Conservation (phyloP, 2,329 filamentous ascomycete species). For the Fonsecaea pedrosoi region DNA sequence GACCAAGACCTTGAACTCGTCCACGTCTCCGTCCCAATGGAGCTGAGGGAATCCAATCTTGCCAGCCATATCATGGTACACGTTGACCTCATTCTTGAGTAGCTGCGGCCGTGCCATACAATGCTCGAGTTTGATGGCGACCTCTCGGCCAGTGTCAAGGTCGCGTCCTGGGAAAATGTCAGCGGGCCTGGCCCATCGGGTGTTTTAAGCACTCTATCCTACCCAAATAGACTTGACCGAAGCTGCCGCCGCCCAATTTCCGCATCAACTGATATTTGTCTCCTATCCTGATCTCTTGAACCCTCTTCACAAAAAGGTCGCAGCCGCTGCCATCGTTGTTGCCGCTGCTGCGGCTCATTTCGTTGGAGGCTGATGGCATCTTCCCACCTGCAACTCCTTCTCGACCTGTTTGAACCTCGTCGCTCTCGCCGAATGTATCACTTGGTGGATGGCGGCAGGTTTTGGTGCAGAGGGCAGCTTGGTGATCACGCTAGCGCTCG, state of each 20-base stretch:
- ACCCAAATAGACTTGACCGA: conserved; percentile 27
- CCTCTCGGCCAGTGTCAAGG: conserved; percentile 29
- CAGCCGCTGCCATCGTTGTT: background rate
- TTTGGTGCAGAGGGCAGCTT: background rate
- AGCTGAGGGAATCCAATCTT: conserved; percentile 24
- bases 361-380: background rate
- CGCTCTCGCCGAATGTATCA: background rate
- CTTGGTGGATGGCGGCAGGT: background rate
- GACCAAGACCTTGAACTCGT: conserved; percentile 32
- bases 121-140: conserved; percentile 37
- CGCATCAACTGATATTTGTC: conserved; percentile 17
- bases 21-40: conserved; percentile 26
- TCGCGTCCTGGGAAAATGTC: conserved; percentile 14
- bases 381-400: background rate
- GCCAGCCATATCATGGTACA: conserved; percentile 22
- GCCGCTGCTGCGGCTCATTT: conserved; percentile 6
- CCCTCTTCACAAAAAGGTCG: conserved; percentile 14
- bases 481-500: no score
- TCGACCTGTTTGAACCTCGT: background rate
- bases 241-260: conserved; percentile 19
- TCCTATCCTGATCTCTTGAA: conserved; percentile 20
- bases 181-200: background rate
- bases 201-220: background rate
- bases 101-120: conserved; percentile 14
- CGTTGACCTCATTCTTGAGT: conserved; percentile 23